Percentiles rank a stretch among this genome's conserved stretches.
phyloP scores from a whole-genome alignment of 768 basidiomycete species.

The Daedalea quercina region DNA sequence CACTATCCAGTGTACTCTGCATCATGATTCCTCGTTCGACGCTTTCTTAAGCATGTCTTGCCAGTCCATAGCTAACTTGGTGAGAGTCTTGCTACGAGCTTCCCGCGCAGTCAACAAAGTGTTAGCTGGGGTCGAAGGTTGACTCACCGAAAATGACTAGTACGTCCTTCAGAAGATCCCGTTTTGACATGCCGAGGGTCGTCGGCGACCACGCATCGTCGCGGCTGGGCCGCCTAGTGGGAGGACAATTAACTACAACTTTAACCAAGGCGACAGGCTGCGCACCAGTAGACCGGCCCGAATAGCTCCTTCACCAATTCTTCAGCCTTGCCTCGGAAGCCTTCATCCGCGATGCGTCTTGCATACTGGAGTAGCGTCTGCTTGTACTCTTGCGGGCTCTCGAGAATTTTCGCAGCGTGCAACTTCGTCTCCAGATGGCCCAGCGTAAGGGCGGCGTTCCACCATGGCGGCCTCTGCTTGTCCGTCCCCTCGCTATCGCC shows the following conservation, averaged over 20 bases:
- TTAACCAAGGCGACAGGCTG: conserved; percentile 10
- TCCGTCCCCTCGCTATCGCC: conserved; percentile 21
- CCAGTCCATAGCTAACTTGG: conserved; percentile 74
- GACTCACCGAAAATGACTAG: conserved; percentile 68
- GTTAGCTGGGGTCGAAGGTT: neutral
- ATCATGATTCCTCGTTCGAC: conserved; percentile 17
- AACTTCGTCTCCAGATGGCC: conserved; percentile 85
- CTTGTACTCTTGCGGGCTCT: conserved; percentile 83
- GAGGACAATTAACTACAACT: neutral
- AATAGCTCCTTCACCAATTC: conserved; percentile 87
- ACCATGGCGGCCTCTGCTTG: conserved; percentile 64
- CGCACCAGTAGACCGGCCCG: conserved; percentile 87
- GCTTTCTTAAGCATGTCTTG: conserved; percentile 73
- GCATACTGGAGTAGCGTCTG: conserved; percentile 71
- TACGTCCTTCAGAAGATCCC: conserved; percentile 80
- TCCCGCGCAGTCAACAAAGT: neutral
- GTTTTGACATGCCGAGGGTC: conserved; percentile 66
- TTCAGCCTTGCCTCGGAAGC: conserved; percentile 81
- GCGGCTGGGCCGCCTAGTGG: conserved; percentile 55
- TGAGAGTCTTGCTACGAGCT: conserved; percentile 73
- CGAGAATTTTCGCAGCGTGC: conserved; percentile 65
- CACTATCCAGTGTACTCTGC: no score
- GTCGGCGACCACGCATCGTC: conserved; percentile 65
- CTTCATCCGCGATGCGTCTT: conserved; percentile 84
- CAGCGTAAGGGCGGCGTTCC: conserved; percentile 75